Evolutionary conservation across 768 basidiomycete genomes (phyloP), one percentile per base, ranked within the genome.

Genomic region (Pleurotus salmoneostramineus): DNA sequence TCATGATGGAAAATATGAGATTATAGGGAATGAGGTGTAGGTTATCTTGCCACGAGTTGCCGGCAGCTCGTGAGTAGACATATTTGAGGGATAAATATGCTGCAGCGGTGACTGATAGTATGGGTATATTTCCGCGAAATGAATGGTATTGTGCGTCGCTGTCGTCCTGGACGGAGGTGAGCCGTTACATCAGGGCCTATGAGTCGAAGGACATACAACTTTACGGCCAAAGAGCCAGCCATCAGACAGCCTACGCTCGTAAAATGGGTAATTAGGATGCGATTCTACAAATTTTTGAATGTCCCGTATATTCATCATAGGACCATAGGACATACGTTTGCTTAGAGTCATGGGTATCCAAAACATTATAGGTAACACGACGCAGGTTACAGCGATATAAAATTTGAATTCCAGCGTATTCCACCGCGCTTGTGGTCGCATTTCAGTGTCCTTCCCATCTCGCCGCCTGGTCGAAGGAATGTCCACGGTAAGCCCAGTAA

Each of bases 71-170:
- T 58, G 70, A 74, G 61, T 83, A 84, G n/a, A 83, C 32, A 27
- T 69, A 74, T 65, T 88, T 88, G 51, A 83, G 61, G 21, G 71
- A 60, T 15, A 94, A 72, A 67, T 88, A 89, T n/a, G 78, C 64
- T 31, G 72, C 58, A 12, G 77, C 75, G 10, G 76, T 74, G 34
- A 71, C 61, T 14, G 77, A 65, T 3, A 98, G 79, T 4, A 85
- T 69, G 4, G 87, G 83, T 47, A 98, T 67, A 67, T 94, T 92
- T 63, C 81, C 77, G 40, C 97, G 83, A 71, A 99, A 97, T 3
- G 85, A 81, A 27, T 89, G 88, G 68, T 95, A 98, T 74, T 98
- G 97, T 0, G 79, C 74, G 65, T 98, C 97, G 61, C 91, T 93
- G 66, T 89, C 91, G 71, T 99, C 97, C 96, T 98, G 61, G 7